phyloP scores from a whole-genome alignment of 2,329 filamentous ascomycete species.

The Botrytis sinoallii region DNA sequence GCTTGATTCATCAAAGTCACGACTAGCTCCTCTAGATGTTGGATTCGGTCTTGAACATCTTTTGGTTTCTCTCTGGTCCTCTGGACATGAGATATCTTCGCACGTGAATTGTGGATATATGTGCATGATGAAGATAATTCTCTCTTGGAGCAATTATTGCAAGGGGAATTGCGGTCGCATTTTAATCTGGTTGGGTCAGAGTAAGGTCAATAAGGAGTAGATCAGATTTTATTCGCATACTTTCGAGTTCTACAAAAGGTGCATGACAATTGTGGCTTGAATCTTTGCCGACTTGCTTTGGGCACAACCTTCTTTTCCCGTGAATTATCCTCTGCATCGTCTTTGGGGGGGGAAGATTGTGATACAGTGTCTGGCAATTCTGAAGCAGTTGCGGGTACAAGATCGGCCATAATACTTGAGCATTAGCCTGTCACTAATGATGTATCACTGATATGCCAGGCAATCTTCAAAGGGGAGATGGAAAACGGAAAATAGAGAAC shows the following conservation, averaged over 20 bases:
- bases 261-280: constrained; percentile 34
- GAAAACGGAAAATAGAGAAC: neutral
- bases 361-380: neutral
- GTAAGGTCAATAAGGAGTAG: neutral
- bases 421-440: neutral
- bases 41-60: constrained; percentile 52
- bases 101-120: constrained; percentile 46
- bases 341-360: neutral
- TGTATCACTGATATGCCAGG: neutral
- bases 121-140: constrained; percentile 46
- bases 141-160: constrained; percentile 52
- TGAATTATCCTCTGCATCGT: neutral
- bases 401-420: neutral
- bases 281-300: constrained; percentile 25
- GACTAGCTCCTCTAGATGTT: constrained; percentile 55
- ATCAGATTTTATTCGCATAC: constrained; percentile 21
- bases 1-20: constrained; percentile 46
- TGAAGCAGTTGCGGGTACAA: neutral
- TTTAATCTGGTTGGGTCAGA: constrained; percentile 38
- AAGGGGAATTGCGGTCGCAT: constrained; percentile 52
- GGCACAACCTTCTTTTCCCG: neutral
- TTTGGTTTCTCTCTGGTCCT: constrained; percentile 33
- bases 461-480: neutral
- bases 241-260: constrained; percentile 33
- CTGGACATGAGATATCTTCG: constrained; percentile 21